phyloP scores from a whole-genome alignment of 2,329 filamentous ascomycete species.

The Hirsutella rhossiliensis region DNA sequence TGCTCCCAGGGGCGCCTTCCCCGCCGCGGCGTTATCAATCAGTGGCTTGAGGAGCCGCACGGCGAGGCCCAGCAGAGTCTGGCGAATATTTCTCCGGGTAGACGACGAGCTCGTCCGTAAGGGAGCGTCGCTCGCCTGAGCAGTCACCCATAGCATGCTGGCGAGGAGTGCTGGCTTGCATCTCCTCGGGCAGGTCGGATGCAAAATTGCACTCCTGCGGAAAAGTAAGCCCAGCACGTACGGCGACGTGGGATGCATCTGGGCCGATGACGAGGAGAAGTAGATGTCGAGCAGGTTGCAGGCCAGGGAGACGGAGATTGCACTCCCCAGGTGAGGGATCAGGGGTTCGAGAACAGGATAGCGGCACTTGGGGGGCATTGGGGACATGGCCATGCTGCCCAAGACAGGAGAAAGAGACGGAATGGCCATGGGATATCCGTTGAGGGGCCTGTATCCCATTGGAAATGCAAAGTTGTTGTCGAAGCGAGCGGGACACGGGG shows the following conservation, averaged over 20 bases:
- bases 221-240: slow-evolving; percentile 86
- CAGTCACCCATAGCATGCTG: slow-evolving; percentile 93
- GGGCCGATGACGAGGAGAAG: slow-evolving; percentile 76
- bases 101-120: slow-evolving; percentile 74
- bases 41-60: slow-evolving; percentile 75
- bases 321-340: slow-evolving; percentile 68
- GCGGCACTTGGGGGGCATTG: slow-evolving; percentile 43
- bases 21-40: too few species aligned
- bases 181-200: slow-evolving; percentile 64
- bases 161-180: slow-evolving; percentile 80
- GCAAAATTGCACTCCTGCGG: slow-evolving; percentile 75
- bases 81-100: slow-evolving; percentile 75
- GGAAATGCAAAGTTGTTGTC: too few species aligned
- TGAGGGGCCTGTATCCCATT: too few species aligned
- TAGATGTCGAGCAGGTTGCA: slow-evolving; percentile 87
- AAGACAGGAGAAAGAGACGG: slow-evolving; percentile 42
- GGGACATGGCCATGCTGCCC: not conserved
- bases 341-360: slow-evolving; percentile 82
- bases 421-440: slow-evolving; percentile 45
- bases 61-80: slow-evolving; percentile 78
- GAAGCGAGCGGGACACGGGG: too few species aligned
- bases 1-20: too few species aligned
- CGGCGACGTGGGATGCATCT: slow-evolving; percentile 80
- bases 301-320: slow-evolving; percentile 68
- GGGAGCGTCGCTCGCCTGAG: slow-evolving; percentile 80